Conservation (phyloP, 139 green algal genomes). For the Chlamydomonas incerta region DNA sequence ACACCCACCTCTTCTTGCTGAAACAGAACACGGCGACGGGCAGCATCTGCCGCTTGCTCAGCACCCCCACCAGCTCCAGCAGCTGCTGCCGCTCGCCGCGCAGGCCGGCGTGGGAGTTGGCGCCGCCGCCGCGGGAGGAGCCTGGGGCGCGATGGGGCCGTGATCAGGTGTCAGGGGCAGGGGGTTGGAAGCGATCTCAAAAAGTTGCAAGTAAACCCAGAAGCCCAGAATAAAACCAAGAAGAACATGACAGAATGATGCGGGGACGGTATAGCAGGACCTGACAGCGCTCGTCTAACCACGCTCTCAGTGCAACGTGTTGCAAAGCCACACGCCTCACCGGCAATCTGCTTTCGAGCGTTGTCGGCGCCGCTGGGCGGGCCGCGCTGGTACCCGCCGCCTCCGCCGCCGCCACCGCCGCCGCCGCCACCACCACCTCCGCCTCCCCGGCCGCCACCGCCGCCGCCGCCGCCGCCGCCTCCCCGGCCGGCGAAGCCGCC, state of each 20-base stretch:
- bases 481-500: conserved; percentile 42
- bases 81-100: conserved; percentile 73
- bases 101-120: conserved; percentile 44
- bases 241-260: too few species aligned
- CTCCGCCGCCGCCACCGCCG: conserved; percentile 31
- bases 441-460: too few species aligned
- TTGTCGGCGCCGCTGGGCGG: conserved; percentile 40
- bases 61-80: conserved; percentile 71
- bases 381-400: conserved; percentile 47
- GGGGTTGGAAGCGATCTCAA: background rate
- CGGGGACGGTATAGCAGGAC: too few species aligned
- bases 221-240: too few species aligned
- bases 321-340: too few species aligned
- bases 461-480: conserved; percentile 35
- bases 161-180: too few species aligned
- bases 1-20: conserved; percentile 85
- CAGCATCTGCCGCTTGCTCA: conserved; percentile 77
- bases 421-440: too few species aligned
- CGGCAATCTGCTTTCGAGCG: conserved; percentile 45
- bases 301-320: too few species aligned
- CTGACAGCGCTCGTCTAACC: too few species aligned
- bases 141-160: too few species aligned
- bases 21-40: conserved; percentile 93
- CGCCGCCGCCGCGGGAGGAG: conserved; percentile 45
- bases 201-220: background rate